A percentile compares a stretch with the other conserved stretches of the same genome.
phyloP scores from a whole-genome alignment of 139 green algal species.

The Chlamydomonas incerta region DNA sequence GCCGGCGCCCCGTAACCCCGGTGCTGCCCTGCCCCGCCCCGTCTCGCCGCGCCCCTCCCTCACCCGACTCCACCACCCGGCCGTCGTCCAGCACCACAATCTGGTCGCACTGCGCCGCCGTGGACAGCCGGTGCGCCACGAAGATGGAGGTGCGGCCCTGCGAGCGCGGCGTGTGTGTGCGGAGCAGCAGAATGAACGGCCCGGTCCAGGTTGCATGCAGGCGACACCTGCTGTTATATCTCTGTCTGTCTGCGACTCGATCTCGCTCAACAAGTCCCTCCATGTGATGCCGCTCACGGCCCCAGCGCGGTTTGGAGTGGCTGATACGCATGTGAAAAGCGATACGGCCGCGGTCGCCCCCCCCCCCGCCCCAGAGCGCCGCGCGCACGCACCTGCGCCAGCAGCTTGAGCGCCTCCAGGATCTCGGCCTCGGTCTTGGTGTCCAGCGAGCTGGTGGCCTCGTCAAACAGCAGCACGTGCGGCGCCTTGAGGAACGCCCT shows the following conservation, averaged over 20 bases:
- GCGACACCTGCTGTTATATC: too few species aligned
- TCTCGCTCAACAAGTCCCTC: too few species aligned
- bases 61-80: conserved; percentile 82
- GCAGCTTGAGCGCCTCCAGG: conserved; percentile 61
- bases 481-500: conserved; percentile 72
- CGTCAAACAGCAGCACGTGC: conserved; percentile 89
- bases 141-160: conserved; percentile 92
- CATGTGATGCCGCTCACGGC: too few species aligned
- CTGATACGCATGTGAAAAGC: too few species aligned
- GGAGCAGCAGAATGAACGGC: neutral
- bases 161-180: neutral
- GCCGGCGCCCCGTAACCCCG: too few species aligned
- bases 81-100: conserved; percentile 93
- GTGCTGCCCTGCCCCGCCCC: too few species aligned
- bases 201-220: too few species aligned
- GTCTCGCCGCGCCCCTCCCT: neutral
- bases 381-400: conserved; percentile 61
- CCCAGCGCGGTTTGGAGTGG: too few species aligned
- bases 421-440: conserved; percentile 80
- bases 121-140: conserved; percentile 96
- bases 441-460: conserved; percentile 95
- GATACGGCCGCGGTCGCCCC: too few species aligned
- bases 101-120: conserved; percentile 87
- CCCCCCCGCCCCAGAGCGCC: too few species aligned
- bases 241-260: too few species aligned